Evolutionary conservation across 2,329 filamentous ascomycete genomes (phyloP).

Genomic region (Diaporthe citrichinensis): DNA sequence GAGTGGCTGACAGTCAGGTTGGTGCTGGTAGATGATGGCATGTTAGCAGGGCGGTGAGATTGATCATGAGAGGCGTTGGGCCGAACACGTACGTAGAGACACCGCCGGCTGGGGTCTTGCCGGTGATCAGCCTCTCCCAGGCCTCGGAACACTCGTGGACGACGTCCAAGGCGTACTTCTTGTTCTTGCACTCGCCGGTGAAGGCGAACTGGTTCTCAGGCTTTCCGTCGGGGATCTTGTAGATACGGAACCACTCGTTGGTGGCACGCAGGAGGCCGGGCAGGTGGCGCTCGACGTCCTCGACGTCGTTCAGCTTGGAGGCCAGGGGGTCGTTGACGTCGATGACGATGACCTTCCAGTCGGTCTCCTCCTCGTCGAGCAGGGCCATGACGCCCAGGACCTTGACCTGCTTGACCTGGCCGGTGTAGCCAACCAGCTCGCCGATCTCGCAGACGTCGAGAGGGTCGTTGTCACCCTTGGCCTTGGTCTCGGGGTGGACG

Average conservation of each 20-base stretch:
- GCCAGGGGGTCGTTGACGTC: slow-evolving; percentile 98
- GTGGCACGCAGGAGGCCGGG: slow-evolving; percentile 96
- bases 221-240: slow-evolving; percentile 99
- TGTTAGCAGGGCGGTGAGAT: background rate
- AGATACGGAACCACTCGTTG: slow-evolving; percentile 99
- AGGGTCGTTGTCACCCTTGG: slow-evolving; percentile 99
- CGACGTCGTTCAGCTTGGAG: slow-evolving; percentile 96
- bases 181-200: slow-evolving; percentile 99
- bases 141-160: slow-evolving; percentile 96
- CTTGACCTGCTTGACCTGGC: slow-evolving; percentile 99
- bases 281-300: slow-evolving; percentile 98
- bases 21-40: slow-evolving; percentile 66
- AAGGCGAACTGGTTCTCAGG: slow-evolving; percentile 99
- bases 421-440: slow-evolving; percentile 94
- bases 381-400: slow-evolving; percentile 99
- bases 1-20: slow-evolving; percentile 85
- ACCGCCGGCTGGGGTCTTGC: slow-evolving; percentile 84
- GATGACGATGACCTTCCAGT: slow-evolving; percentile 99
- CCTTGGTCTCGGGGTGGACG: slow-evolving; percentile 98
- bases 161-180: slow-evolving; percentile 97
- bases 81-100: slow-evolving; percentile 80
- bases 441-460: slow-evolving; percentile 99
- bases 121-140: slow-evolving; percentile 95
- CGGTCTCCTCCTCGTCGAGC: slow-evolving; percentile 99
- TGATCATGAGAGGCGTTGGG: background rate